Evolutionary conservation across 2,329 filamentous ascomycete species (phyloP).

Genomic region (Botrytis byssoidea): DNA sequence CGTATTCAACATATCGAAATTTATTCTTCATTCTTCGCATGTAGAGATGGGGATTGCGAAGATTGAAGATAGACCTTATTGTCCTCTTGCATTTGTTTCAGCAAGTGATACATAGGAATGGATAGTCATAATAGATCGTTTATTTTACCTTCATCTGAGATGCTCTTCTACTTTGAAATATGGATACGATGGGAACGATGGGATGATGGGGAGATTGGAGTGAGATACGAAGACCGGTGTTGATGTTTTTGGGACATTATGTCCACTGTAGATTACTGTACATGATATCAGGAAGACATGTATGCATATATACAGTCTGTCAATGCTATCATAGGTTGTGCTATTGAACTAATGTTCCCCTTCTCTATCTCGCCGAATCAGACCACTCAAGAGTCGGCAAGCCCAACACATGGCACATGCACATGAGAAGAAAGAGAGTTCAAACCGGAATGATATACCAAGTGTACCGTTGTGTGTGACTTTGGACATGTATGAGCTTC

Average conservation of each 20-base stretch:
- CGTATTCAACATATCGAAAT: conserved; percentile 4
- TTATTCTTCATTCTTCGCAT: neutral
- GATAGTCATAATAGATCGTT: conserved; percentile 14
- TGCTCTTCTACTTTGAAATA: neutral
- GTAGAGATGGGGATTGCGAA: neutral
- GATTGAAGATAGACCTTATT: neutral
- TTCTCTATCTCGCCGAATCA: neutral
- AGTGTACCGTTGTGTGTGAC: neutral
- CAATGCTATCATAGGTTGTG: neutral
- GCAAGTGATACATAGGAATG: neutral
- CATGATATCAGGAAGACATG: neutral
- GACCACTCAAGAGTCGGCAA: neutral
- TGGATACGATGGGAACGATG: neutral
- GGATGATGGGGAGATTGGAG: neutral
- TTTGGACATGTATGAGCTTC: neutral
- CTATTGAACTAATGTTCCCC: neutral
- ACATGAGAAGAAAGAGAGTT: neutral
- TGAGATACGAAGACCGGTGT: neutral
- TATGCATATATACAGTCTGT: neutral
- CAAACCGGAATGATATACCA: neutral
- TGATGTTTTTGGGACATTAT: neutral
- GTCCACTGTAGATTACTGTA: neutral
- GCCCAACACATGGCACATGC: neutral
- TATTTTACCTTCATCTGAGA: neutral
- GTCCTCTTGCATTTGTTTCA: neutral